phyloP scores from a whole-genome alignment of 2,329 filamentous ascomycete genomes.

The Mycocentrospora acerina region DNA sequence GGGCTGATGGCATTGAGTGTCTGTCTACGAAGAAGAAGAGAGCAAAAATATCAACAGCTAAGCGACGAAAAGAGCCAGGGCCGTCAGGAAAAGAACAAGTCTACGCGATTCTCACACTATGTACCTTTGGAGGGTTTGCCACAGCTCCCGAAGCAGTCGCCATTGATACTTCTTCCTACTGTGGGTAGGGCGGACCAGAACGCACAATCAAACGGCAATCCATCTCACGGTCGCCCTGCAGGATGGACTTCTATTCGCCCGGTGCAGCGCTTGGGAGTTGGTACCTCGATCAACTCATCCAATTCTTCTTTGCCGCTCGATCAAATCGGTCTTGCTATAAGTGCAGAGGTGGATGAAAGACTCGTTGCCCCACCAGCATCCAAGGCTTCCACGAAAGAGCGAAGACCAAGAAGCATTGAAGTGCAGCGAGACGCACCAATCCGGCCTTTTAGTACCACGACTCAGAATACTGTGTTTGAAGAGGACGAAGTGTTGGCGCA shows the following conservation, averaged over 20 bases:
- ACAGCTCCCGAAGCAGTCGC: slow-evolving; percentile 15
- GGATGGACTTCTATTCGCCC: slow-evolving; percentile 10
- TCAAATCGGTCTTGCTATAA: slow-evolving; percentile 43
- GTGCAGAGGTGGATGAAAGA: slow-evolving; percentile 34
- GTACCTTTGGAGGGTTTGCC: slow-evolving; percentile 10
- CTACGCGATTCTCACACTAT: slow-evolving; percentile 26
- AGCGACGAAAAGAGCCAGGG: slow-evolving; percentile 23
- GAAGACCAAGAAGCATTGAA: slow-evolving; percentile 10
- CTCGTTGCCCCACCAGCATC: slow-evolving; percentile 12
- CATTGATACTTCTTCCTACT: slow-evolving; percentile 17
- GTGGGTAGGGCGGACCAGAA: slow-evolving; percentile 8
- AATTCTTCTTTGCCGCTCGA: slow-evolving; percentile 27
- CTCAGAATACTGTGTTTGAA: slow-evolving; percentile 42
- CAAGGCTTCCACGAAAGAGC: slow-evolving; percentile 6
- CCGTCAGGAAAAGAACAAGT: slow-evolving; percentile 14
- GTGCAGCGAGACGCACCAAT: slow-evolving; percentile 8
- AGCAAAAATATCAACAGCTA: slow-evolving; percentile 23
- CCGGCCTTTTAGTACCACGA: slow-evolving; percentile 35
- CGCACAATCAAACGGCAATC: slow-evolving; percentile 1
- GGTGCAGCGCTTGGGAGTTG: slow-evolving; percentile 23
- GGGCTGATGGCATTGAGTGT: slow-evolving; percentile 42
- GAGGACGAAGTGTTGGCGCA: slow-evolving; percentile 31
- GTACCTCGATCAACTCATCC: slow-evolving; percentile 21
- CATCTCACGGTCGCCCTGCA: slow-evolving; percentile 3
- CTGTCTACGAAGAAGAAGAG: slow-evolving; percentile 37